phyloP scores from a whole-genome alignment of 2,329 filamentous ascomycete species.

The Dryadomyces quercivorus region DNA sequence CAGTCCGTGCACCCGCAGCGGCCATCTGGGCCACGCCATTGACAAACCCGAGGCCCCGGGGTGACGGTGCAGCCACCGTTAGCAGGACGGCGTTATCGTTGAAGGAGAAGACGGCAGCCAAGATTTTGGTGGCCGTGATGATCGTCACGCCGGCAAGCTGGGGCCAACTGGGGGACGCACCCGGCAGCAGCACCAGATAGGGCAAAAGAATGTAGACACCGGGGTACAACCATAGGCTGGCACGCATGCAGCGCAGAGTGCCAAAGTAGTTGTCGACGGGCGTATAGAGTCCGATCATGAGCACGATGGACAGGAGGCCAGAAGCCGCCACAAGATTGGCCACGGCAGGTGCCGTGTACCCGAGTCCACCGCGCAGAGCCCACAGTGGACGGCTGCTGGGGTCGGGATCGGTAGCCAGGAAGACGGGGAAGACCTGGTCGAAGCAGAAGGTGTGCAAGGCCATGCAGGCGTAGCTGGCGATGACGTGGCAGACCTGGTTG shows the following conservation, averaged over 20 bases:
- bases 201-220: slow-evolving; percentile 4
- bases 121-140: background rate
- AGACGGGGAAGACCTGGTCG: slow-evolving; percentile 10
- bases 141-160: background rate
- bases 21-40: slow-evolving; percentile 9
- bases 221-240: slow-evolving; percentile 4
- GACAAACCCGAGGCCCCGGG: slow-evolving; percentile 5
- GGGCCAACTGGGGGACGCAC: background rate
- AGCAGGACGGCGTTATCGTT: slow-evolving; percentile 8
- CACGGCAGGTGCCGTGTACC: background rate
- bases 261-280: slow-evolving; percentile 4
- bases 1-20: slow-evolving; percentile 1
- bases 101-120: slow-evolving; percentile 7
- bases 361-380: slow-evolving; percentile 5
- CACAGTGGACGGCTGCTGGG: background rate
- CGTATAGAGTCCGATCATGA: slow-evolving; percentile 6
- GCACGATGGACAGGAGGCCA: slow-evolving; percentile 5
- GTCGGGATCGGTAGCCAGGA: background rate
- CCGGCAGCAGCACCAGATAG: slow-evolving; percentile 6
- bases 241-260: slow-evolving; percentile 4
- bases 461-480: slow-evolving; percentile 5
- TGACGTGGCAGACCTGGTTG: background rate
- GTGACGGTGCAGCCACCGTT: slow-evolving; percentile 5
- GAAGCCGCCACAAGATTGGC: slow-evolving; percentile 2
- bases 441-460: slow-evolving; percentile 8